phyloP scores from a whole-genome alignment of 352 stramenopile genomes.

The Phytophthora boehmeriae region DNA sequence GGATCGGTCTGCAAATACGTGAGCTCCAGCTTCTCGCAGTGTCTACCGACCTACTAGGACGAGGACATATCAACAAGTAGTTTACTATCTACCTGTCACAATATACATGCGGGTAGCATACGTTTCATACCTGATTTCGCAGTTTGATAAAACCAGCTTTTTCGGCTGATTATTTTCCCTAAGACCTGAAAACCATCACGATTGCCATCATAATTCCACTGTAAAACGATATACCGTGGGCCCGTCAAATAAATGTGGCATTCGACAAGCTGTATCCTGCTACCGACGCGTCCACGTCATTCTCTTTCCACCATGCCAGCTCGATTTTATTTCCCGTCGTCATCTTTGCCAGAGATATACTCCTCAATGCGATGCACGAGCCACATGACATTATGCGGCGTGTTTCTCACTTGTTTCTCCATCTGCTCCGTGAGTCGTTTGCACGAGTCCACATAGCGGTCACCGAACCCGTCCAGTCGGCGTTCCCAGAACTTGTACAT shows the following conservation, averaged over 20 bases:
- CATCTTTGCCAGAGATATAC: constrained; percentile 37
- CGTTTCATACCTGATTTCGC: too few relatives aligned
- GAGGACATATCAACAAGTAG: constrained; percentile 2
- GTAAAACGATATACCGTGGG: too few relatives aligned
- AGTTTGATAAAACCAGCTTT: too few relatives aligned
- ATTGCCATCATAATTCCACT: too few relatives aligned
- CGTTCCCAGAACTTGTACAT: constrained; percentile 81
- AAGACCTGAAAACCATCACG: too few relatives aligned
- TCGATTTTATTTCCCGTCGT: constrained; percentile 21
- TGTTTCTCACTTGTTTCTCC: constrained; percentile 57
- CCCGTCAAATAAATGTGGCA: too few relatives aligned
- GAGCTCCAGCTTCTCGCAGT: constrained; percentile 32
- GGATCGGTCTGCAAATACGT: constrained; percentile 34
- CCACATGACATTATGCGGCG: constrained; percentile 54
- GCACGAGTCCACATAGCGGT: constrained; percentile 76
- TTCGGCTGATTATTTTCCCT: too few relatives aligned
- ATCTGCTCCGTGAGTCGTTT: constrained; percentile 63
- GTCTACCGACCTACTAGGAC: constrained; percentile 30
- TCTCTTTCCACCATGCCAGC: neutral
- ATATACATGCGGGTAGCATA: too few relatives aligned
- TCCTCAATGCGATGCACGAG: constrained; percentile 54
- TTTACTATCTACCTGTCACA: neutral
- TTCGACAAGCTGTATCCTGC: too few relatives aligned
- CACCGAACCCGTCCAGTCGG: constrained; percentile 65
- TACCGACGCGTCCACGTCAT: neutral